Base-by-base conservation (phyloP, 192 early-diverging fungal genomes). In the Mortierella antarctica region DNA sequence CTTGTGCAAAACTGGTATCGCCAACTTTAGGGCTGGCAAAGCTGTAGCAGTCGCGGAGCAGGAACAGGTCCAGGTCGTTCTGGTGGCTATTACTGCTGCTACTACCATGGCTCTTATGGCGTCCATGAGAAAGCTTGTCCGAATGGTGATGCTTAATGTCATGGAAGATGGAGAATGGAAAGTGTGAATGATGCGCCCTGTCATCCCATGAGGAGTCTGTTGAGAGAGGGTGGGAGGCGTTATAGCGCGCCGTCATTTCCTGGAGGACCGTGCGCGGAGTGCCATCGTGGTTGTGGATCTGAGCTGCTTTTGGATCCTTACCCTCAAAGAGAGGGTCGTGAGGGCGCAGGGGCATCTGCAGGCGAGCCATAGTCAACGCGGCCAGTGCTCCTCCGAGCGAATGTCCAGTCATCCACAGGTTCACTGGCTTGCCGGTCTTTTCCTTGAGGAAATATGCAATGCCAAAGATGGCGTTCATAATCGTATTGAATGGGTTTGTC, bases 401-500 rank as follows among this genome's bases (percentile, higher is more conserved):
- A 72, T 89, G 88, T 6, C 88, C 88, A 14, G 88, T 86, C 15
- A 89, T 64, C 85, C 87, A 89, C 10, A 89, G 56, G 56, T 85
- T 85, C 4, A 86, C 75, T 2, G 83, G 83, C 15, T 67, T 67
- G 10, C 57, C 62, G 0, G 63, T 82, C 13, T 63, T 60, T 21
- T 58, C 51, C 23, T 65, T 79, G 5, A 58, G 47, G 23, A n/a
- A 39, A 13, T 63, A 59, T 14, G 77, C 77, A 5, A 52, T 54
- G 17, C 72, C 77, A 64, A 80, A 71, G 42, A 88, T 64, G 9
- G 85, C 73, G 0, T 68, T 46, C 48, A 86, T 76, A 45, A 89
- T 83, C 7, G 83, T 76, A 17, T 67, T 50, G 41, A 85, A 86
- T 12, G 87, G 85, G 52, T 85, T 81, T 41, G 45, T 52, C 45